Conservation (phyloP, 2,329 filamentous ascomycete genomes). For the Curvularia sp. region DNA sequence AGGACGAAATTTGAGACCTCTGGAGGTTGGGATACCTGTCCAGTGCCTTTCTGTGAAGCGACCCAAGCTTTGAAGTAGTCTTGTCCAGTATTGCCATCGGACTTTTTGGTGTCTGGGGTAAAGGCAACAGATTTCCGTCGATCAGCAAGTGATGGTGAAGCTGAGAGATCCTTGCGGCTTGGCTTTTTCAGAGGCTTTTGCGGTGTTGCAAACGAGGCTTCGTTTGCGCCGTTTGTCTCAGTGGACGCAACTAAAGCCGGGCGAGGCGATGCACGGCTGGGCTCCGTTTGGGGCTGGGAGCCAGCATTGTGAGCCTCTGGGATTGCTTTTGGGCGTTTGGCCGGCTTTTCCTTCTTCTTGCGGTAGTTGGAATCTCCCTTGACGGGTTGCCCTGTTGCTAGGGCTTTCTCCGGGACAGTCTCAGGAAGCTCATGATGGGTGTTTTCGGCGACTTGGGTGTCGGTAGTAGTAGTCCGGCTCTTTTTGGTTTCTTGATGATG, state of each 20-base stretch:
- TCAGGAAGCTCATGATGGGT: slow-evolving; percentile 7
- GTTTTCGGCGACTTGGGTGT: slow-evolving; percentile 9
- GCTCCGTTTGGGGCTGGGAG: slow-evolving; percentile 14
- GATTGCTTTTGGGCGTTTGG: slow-evolving; percentile 29
- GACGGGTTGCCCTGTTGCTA: slow-evolving; percentile 21
- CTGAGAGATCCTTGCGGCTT: slow-evolving; percentile 28
- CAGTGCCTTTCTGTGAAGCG: slow-evolving; percentile 41
- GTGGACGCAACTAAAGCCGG: slow-evolving; percentile 43
- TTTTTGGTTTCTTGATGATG: slow-evolving; percentile 36
- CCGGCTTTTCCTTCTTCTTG: slow-evolving; percentile 40
- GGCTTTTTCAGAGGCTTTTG: slow-evolving; percentile 24
- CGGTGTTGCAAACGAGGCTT: slow-evolving; percentile 26
- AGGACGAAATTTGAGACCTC: slow-evolving; percentile 39
- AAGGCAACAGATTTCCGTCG: slow-evolving; percentile 69
- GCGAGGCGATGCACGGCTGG: slow-evolving; percentile 21
- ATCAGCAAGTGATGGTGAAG: slow-evolving; percentile 37
- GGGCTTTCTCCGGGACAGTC: slow-evolving; percentile 9
- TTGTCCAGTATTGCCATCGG: slow-evolving; percentile 63
- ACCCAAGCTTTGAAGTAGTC: slow-evolving; percentile 62
- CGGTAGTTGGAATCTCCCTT: slow-evolving; percentile 50
- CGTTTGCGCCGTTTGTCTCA: slow-evolving; percentile 30
- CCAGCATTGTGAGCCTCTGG: slow-evolving; percentile 9
- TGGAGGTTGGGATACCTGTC: slow-evolving; percentile 31
- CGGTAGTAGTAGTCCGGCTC: slow-evolving; percentile 27
- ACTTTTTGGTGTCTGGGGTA: slow-evolving; percentile 66